Evolutionary conservation across 2,329 filamentous ascomycete genomes (phyloP), one percentile per base, ranked within the genome.

Genomic region (Pseudogymnoascus sp.): DNA sequence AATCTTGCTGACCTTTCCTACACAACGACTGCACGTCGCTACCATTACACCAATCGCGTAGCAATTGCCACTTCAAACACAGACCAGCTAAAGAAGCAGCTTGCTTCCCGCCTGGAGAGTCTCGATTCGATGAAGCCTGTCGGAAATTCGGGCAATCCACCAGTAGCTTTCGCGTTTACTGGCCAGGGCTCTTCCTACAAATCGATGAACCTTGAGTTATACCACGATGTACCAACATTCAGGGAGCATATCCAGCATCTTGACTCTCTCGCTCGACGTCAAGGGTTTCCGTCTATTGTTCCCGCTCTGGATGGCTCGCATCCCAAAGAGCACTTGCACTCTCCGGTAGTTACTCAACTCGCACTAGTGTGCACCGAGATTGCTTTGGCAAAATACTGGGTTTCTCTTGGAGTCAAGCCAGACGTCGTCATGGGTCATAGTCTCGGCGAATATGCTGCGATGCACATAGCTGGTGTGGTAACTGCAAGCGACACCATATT

Each of bases 371-470:
- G 78, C 62, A 78, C 84, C 42, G 78, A 86, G 73, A 85, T 69
- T 75, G 83, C 83, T 1, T 74, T 86, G 6, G 78, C 80, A 2
- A 77, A 76, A 26, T 74, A 84, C 1, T 86, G 83, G 83, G 69
- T 65, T 15, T 81, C 79, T 1, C 83, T 80, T 79, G 82, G 82
- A 36, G 74, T 85, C 62, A 75, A 71, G 40, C 83, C 83, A 3
- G 78, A 80, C 17, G 82, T 77, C 2, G 82, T 85, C 1, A 72
- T 85, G 15, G 83, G 83, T 21, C 83, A 85, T 74, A 89, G 86
- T 68, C 77, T 91, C 19, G 88, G 88, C 62, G 88, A 91, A 73
- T 91, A 90, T 69, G 87, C 88, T 33, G 88, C 88, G 36, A 82
- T 91, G 11, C 81, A 88, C 68, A 81, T 85, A 26, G 86, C 88